Base-by-base conservation (phyloP, 495 filamentous ascomycete genomes). In the Talaromyces thailandensis region DNA sequence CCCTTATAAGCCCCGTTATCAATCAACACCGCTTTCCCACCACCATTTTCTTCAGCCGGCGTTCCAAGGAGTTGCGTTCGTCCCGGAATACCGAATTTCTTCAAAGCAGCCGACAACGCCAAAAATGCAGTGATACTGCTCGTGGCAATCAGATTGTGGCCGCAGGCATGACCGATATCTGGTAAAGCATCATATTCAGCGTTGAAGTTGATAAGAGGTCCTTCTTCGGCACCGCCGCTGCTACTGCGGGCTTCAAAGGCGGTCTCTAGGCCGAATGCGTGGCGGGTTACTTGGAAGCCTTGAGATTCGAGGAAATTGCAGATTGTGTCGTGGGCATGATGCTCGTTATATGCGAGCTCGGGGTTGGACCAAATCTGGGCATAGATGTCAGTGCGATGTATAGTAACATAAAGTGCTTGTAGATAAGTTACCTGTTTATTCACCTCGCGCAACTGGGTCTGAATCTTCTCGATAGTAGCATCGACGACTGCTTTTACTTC, bases 41-140 rank as follows among this genome's bases (percentile, higher is more conserved):
- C 86, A 11, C 86, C 85, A 18, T 82, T 83, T 74, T 90, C 87
- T 70, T 91, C 88, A 0, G 84, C 88, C 0, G 88, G 88, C 0
- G 87, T 90, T 21, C 88, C 88, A 26, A 90, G 81, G 31, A 91
- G 66, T 50, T 85, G 72, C 0, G 87, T 75, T 50, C 83, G 84
- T 5, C 88, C 88, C 0, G 73, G 70, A 6, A 88, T 67, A 2
- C 68, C 65, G 45, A 78, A 75, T 32, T 75, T 64, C 40, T 70
- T 70, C 32, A 89, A 70, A 8, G 81, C 65, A 4, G 77, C 66
- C 0, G 78, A 84, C 0, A 84, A 74, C n/a, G 84, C 84, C 5
- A 90, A 67, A 11, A 80, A 86, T 0, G 75, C 86, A 0, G 82
- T 77, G 11, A 88, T 69, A 2, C 86, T 88, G 23, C 80, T 81